A percentile compares a stretch with the other conserved stretches of the same genome.
Evolutionary conservation across 495 filamentous ascomycete species (phyloP).

Genomic region (Hypomontagnella monticulosa): DNA sequence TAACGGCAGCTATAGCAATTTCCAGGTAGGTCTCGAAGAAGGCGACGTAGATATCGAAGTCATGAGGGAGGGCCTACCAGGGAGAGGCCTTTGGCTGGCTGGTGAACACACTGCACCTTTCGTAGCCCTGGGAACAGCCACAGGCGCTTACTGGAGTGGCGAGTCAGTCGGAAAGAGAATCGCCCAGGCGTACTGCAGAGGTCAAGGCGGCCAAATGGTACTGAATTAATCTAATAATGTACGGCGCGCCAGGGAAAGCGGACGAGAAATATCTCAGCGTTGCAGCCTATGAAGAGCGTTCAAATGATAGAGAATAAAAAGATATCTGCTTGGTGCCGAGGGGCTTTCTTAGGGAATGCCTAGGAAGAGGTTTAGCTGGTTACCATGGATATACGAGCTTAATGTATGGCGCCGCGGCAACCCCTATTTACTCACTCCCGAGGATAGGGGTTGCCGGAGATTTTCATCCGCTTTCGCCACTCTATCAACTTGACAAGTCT

Average conservation of each 20-base stretch:
- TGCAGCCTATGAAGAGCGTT: neutral
- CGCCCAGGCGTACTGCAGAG: constrained; percentile 46
- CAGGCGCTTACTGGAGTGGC: constrained; percentile 93
- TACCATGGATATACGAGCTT: no score
- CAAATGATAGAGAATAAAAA: neutral
- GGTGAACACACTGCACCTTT: constrained; percentile 96
- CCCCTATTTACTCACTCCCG: no score
- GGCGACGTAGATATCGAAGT: constrained; percentile 77
- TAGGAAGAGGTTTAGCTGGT: no score
- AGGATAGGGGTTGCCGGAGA: no score
- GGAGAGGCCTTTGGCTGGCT: constrained; percentile 84
- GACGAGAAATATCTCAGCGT: neutral
- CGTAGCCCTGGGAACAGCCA: constrained; percentile 84
- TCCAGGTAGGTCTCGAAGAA: constrained; percentile 78
- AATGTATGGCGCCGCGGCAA: no score
- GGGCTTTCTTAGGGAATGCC: no score
- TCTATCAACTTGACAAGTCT: no score
- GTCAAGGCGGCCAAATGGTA: constrained; percentile 25
- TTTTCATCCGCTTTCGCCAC: no score
- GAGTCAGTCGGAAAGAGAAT: constrained; percentile 79
- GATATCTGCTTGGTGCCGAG: no score
- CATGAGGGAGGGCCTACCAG: constrained; percentile 74
- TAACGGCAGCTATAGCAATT: constrained; percentile 90
- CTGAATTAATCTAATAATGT: constrained; percentile 8
- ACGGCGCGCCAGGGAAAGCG: neutral